Base-by-base conservation (phyloP, 2,329 filamentous ascomycete species). In the Neopestalotiopsis rosae region DNA sequence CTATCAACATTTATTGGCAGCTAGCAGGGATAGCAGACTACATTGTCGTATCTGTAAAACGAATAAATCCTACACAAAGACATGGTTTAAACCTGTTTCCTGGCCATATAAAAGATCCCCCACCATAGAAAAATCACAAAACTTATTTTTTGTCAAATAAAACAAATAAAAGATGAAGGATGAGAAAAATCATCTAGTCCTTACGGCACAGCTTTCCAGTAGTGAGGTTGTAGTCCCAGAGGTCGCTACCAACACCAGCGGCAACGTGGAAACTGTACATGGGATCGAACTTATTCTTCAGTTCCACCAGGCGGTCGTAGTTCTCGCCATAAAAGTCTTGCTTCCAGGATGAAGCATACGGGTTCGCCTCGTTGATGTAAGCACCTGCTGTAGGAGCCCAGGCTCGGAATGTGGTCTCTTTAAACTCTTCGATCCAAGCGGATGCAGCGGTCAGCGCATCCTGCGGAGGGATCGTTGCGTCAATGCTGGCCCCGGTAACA, bases 271-370 rank as follows among this genome's bases (percentile, higher is more conserved):
- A n/a, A 40, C 9, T 28, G 12, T 20, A 13, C 7, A n/a, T 38
- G 3, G 61, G 61, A 13, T 62, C 61, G 14, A 40, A 62, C 30
- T 28, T 62, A 13, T 38, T 40, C 61, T 62, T 62, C 13, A 62
- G n/a, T 17, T 62, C 61, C 3, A 62, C n/a, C 32, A 62, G 38
- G 2, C 61, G 30, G 9, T 62, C 61, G 9, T 62, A 62, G 17
- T 62, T 62, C 17, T 62, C 61, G 6, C 61, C 61, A 20, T 42
- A 62, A 10, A 62, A 62, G 13, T 42, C 38, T 10, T 62, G 4
- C 12, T 40, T 28, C n/a, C n/a, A 59, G 0, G 56, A 30, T 1
- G 56, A 58, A 58, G 20, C 10, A 4, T 59, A 59, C 9, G 56
- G 56, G 24, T 59, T 59, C 2, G 56, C 56, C 56, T 59, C 56